These are phyloP conservation scores for Cordyceps militaris DNA, from an alignment of 2,329 filamentous ascomycete genomes.

Conservation along the genomic window DNA sequence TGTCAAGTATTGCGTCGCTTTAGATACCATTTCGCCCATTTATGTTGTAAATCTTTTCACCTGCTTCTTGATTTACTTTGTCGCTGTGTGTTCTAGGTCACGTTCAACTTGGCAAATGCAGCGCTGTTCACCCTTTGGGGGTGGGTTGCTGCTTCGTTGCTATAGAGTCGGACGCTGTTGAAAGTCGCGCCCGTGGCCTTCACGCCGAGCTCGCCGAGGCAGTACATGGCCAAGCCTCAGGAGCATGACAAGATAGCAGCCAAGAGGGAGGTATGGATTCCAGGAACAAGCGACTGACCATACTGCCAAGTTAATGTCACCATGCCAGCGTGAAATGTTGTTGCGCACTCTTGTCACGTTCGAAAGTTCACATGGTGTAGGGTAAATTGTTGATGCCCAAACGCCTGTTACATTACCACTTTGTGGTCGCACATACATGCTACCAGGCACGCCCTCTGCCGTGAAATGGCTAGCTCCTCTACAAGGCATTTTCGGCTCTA, in stretches of 20 bases:
- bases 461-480: too few species aligned
- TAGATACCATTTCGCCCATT: conserved; percentile 7
- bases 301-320: background rate
- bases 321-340: background rate
- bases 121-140: too few species aligned
- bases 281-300: background rate
- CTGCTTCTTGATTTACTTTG: background rate
- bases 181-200: too few species aligned
- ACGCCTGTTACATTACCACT: background rate
- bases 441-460: background rate
- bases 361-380: background rate
- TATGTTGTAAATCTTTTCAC: background rate
- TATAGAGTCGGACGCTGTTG: too few species aligned
- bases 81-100: background rate
- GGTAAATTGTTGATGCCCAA: background rate
- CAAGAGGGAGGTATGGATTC: too few species aligned
- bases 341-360: background rate
- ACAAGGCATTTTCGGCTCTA: too few species aligned
- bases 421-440: background rate
- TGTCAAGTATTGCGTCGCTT: background rate
- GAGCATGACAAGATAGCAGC: background rate
- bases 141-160: too few species aligned
- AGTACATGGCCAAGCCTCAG: too few species aligned
- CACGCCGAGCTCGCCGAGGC: too few species aligned
- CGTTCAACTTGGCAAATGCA: background rate